phyloP scores from a whole-genome alignment of 495 filamentous ascomycete species.

The Coniosporium apollinis region DNA sequence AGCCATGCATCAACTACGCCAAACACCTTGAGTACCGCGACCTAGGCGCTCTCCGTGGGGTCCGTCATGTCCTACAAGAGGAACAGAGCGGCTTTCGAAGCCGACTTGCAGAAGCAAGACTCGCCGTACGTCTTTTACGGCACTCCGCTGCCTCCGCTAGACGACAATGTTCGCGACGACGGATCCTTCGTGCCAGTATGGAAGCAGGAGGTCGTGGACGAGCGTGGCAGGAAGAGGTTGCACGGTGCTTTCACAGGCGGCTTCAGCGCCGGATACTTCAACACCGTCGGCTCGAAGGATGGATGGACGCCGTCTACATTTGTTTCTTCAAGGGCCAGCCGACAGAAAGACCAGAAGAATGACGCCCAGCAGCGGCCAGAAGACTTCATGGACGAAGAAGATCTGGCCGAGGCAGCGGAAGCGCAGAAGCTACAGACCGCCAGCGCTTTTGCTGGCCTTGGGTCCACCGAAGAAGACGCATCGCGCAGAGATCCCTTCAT shows the following conservation, averaged over 20 bases:
- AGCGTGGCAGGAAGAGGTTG: constrained; percentile 74
- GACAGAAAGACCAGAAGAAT: constrained; percentile 46
- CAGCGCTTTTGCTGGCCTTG: constrained; percentile 58
- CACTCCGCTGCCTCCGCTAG: constrained; percentile 67
- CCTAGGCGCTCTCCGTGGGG: too few relatives aligned
- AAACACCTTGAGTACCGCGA: too few relatives aligned
- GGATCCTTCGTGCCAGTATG: constrained; percentile 86
- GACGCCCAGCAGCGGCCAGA: constrained; percentile 48
- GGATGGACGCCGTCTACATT: constrained; percentile 90
- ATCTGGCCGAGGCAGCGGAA: constrained; percentile 75
- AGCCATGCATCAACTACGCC: too few relatives aligned
- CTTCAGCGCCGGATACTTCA: constrained; percentile 95
- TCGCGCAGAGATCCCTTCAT: constrained; percentile 41
- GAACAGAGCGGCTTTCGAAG: constrained; percentile 59
- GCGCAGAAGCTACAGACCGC: constrained; percentile 52
- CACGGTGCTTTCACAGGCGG: constrained; percentile 96
- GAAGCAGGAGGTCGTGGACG: constrained; percentile 96
- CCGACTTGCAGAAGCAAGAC: constrained; percentile 53
- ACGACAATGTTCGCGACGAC: constrained; percentile 69
- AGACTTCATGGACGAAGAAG: constrained; percentile 98
- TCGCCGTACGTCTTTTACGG: constrained; percentile 73
- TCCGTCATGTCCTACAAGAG: constrained; percentile 51
- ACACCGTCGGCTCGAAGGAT: constrained; percentile 95
- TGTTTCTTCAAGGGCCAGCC: constrained; percentile 71
- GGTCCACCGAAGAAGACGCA: constrained; percentile 43